Evolutionary conservation across 73 alveolate genomes (phyloP).

Genomic region (Blepharisma stoltei): DNA sequence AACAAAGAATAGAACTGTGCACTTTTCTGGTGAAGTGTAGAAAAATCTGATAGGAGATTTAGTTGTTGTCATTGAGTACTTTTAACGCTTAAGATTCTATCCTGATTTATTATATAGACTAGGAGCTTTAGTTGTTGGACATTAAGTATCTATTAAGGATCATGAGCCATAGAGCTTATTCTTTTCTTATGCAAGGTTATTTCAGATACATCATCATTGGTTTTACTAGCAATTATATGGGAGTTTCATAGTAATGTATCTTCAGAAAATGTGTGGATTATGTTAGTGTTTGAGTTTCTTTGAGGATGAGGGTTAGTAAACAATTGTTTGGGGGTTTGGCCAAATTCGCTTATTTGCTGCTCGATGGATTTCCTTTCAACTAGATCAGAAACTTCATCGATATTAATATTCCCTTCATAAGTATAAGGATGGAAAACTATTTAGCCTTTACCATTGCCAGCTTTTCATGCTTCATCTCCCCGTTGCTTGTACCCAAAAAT

Average conservation of each 20-base stretch:
- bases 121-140: no score
- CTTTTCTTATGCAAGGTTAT: constrained; percentile 27
- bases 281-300: constrained; percentile 54
- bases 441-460: constrained; percentile 49
- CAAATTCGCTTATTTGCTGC: constrained; percentile 95
- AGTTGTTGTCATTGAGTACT: no score
- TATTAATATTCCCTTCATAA: constrained; percentile 81
- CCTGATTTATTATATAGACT: no score
- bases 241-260: constrained; percentile 19
- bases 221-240: constrained; percentile 30
- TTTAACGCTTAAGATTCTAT: no score
- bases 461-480: constrained; percentile 75
- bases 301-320: constrained; percentile 94
- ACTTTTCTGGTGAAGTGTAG: no score
- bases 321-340: constrained; percentile 93
- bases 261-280: neutral
- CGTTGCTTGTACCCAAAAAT: constrained; percentile 95
- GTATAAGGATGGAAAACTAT: constrained; percentile 94
- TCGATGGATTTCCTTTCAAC: constrained; percentile 78
- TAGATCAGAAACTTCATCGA: constrained; percentile 76
- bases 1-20: no score
- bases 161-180: neutral
- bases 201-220: constrained; percentile 20
- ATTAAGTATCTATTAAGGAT: no score
- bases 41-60: no score